Conservation (phyloP, 2,329 filamentous ascomycete genomes). For the Sporothrix schenckii region DNA sequence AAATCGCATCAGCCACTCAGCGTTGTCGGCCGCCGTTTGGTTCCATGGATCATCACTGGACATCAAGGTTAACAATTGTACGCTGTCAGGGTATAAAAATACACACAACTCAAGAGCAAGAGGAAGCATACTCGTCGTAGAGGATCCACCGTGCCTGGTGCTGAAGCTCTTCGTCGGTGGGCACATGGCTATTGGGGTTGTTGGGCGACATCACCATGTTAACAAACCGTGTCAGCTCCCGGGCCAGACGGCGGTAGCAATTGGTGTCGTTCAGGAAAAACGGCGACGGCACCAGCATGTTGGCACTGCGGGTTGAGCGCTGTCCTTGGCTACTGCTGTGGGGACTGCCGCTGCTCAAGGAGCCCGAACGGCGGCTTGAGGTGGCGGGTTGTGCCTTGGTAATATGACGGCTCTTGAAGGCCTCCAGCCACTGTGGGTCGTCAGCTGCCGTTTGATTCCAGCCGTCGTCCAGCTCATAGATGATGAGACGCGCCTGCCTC, state of each 20-base stretch:
- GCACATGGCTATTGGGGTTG: conserved; percentile 63
- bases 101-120: background rate
- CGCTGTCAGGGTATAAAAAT: background rate
- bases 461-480: conserved; percentile 63
- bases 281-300: conserved; percentile 40
- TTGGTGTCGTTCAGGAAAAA: conserved; percentile 63
- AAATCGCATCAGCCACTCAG: conserved; percentile 65
- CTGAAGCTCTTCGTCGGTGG: conserved; percentile 64
- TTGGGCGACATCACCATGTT: conserved; percentile 59
- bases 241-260: conserved; percentile 60
- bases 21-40: conserved; percentile 65
- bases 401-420: conserved; percentile 53
- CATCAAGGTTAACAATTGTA: background rate
- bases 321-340: conserved; percentile 5
- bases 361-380: background rate
- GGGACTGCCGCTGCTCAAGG: background rate
- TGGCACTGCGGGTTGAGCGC: conserved; percentile 25
- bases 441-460: conserved; percentile 68
- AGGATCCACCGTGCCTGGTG: conserved; percentile 66
- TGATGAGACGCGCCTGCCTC: conserved; percentile 60
- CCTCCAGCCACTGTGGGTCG: conserved; percentile 55
- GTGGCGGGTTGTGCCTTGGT: background rate
- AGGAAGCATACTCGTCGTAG: conserved; percentile 58
- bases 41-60: conserved; percentile 65
- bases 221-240: conserved; percentile 58